Conservation (phyloP, 2,329 filamentous ascomycete species). For the Fusarium vanettenii region DNA sequence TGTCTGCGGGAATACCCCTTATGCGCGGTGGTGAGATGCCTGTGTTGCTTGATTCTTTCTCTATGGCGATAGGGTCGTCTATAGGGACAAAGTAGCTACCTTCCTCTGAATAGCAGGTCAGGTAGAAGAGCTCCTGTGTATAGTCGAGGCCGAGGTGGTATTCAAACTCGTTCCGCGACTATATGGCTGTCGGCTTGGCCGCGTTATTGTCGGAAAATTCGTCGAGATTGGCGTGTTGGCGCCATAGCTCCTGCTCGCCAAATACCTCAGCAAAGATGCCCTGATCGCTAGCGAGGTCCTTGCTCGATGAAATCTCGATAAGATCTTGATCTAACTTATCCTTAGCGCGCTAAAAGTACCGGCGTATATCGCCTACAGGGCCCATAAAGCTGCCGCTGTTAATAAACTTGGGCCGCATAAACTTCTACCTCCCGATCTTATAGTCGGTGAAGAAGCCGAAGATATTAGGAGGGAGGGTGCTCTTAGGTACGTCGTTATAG, state of each 20-base stretch:
- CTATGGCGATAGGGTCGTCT: slow-evolving; percentile 25
- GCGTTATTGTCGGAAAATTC: no score
- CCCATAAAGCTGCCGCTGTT: slow-evolving; percentile 48
- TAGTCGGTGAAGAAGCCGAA: slow-evolving; percentile 40
- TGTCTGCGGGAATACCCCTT: slow-evolving; percentile 33
- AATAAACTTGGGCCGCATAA: slow-evolving; percentile 44
- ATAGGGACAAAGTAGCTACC: slow-evolving; percentile 41
- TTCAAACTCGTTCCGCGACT: slow-evolving; percentile 32
- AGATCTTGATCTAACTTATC: slow-evolving; percentile 40
- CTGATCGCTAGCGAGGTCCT: slow-evolving; percentile 45
- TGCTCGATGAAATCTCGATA: slow-evolving; percentile 7
- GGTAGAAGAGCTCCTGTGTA: slow-evolving; percentile 44
- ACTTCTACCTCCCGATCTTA: slow-evolving; percentile 24
- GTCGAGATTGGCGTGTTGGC: slow-evolving; percentile 19
- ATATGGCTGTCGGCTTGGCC: slow-evolving; percentile 19
- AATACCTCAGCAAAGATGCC: slow-evolving; percentile 47
- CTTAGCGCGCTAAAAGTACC: slow-evolving; percentile 40
- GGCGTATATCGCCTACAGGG: slow-evolving; percentile 41
- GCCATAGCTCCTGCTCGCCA: slow-evolving; percentile 44
- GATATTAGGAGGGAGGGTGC: slow-evolving; percentile 32
- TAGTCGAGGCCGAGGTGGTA: slow-evolving; percentile 46
- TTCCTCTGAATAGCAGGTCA: slow-evolving; percentile 44
- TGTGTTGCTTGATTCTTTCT: slow-evolving; percentile 23
- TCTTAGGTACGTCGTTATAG: slow-evolving; percentile 37
- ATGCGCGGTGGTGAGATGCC: slow-evolving; percentile 41